Conservation (phyloP, 2,329 filamentous ascomycete species). For the Cryphonectria carpinicola region DNA sequence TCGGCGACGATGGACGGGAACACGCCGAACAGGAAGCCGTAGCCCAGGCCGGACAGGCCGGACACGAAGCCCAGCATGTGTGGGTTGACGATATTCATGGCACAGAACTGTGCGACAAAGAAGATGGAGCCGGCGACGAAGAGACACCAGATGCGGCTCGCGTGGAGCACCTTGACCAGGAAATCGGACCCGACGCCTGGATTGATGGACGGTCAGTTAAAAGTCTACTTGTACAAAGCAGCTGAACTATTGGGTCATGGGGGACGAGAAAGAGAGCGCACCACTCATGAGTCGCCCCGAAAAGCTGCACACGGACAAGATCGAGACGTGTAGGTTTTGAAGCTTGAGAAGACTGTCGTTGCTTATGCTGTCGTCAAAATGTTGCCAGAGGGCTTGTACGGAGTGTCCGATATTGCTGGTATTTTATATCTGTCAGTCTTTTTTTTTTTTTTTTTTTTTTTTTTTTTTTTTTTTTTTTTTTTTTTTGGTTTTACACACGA, state of each 20-base stretch:
- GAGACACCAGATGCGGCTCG: constrained; percentile 90
- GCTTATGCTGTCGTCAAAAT: constrained; percentile 75
- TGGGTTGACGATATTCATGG: constrained; percentile 76
- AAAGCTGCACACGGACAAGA: constrained; percentile 89
- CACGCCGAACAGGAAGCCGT: constrained; percentile 92
- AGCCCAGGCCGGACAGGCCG: constrained; percentile 81
- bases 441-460: too few relatives aligned
- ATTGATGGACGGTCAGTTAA: constrained; percentile 26
- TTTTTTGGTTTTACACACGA: too few relatives aligned
- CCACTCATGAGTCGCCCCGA: constrained; percentile 77
- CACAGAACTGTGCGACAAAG: constrained; percentile 75
- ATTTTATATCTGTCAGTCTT: neutral
- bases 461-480: too few relatives aligned
- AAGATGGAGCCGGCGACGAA: constrained; percentile 79
- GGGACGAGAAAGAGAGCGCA: constrained; percentile 43
- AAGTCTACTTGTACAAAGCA: constrained; percentile 8
- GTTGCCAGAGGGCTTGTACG: constrained; percentile 83
- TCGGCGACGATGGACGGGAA: constrained; percentile 90
- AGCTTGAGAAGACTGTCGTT: constrained; percentile 76
- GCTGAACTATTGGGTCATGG: neutral
- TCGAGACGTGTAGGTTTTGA: constrained; percentile 91
- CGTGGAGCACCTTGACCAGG: constrained; percentile 77
- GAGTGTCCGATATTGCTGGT: constrained; percentile 91
- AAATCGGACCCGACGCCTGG: constrained; percentile 87
- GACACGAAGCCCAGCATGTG: constrained; percentile 78